Conservation (phyloP, 2,329 filamentous ascomycete species). For the Nigrospora oryzae region DNA sequence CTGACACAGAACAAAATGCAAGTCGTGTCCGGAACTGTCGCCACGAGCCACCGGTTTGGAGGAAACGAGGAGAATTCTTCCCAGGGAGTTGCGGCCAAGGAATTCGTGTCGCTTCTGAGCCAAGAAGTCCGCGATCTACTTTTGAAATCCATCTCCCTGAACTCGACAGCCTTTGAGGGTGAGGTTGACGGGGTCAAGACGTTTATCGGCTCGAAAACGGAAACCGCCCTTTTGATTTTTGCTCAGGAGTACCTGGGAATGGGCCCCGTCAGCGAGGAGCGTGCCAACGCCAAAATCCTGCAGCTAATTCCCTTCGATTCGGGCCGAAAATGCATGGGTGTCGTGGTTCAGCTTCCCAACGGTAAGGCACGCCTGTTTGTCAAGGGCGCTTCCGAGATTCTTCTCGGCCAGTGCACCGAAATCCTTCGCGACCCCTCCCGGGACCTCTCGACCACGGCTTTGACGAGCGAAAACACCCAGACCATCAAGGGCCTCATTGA, state of each 20-base stretch:
- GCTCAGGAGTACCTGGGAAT: constrained; percentile 60
- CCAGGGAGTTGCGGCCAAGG: constrained; percentile 30
- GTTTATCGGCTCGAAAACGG: constrained; percentile 72
- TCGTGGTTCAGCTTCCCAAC: constrained; percentile 42
- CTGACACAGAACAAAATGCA: constrained; percentile 64
- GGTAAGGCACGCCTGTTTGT: constrained; percentile 48
- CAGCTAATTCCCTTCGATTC: constrained; percentile 73
- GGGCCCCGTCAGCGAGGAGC: constrained; percentile 55
- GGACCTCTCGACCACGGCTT: constrained; percentile 29
- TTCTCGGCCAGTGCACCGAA: constrained; percentile 47
- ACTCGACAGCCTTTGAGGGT: constrained; percentile 71
- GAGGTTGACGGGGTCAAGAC: constrained; percentile 57
- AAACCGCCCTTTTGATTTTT: constrained; percentile 64
- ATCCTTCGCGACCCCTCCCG: constrained; percentile 39
- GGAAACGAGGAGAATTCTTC: constrained; percentile 7
- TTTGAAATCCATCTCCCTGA: constrained; percentile 51
- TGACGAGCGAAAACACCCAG: constrained; percentile 45
- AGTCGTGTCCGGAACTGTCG: constrained; percentile 52
- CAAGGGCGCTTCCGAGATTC: constrained; percentile 58
- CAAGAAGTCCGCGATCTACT: constrained; percentile 42
- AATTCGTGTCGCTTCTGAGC: constrained; percentile 38
- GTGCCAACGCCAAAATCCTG: constrained; percentile 48
- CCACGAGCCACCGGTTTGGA: constrained; percentile 47
- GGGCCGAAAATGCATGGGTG: constrained; percentile 63
- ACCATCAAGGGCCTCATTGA: constrained; percentile 61